phyloP scores from a whole-genome alignment of 148 eudicot species.

The Arctostaphylos glauca region DNA sequence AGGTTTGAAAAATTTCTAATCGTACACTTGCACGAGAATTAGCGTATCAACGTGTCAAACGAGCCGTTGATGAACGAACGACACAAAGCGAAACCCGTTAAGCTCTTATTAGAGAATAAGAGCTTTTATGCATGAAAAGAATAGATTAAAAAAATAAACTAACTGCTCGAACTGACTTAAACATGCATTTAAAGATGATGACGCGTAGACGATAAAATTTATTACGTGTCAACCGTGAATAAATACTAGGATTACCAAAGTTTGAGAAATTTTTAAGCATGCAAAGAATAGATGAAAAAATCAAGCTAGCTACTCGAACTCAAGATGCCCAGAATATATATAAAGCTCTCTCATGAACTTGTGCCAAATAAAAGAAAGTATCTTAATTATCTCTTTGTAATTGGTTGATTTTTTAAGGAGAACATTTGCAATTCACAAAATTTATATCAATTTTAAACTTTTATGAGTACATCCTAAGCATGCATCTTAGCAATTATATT shows the following conservation, averaged over 20 bases:
- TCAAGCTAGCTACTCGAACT: not conserved
- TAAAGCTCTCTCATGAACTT: not conserved
- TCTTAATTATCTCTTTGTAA: not conserved
- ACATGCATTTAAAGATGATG: too few relatives aligned
- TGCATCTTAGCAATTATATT: too few relatives aligned
- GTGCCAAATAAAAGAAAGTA: not conserved
- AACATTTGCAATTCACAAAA: not conserved
- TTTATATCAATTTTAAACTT: too few relatives aligned
- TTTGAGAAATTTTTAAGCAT: not conserved
- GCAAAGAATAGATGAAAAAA: not conserved
- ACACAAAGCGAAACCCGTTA: not conserved
- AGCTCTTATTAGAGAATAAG: not conserved
- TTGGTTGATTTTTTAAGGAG: not conserved
- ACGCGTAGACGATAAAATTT: not conserved
- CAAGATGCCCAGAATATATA: not conserved
- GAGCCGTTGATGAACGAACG: not conserved
- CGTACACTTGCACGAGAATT: not conserved
- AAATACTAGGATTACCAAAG: not conserved
- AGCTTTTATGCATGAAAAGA: not conserved
- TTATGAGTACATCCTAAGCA: too few relatives aligned
- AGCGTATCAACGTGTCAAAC: not conserved
- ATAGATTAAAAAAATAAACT: not conserved
- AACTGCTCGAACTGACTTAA: not conserved
- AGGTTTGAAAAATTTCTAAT: not conserved
- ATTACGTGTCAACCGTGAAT: not conserved